A percentile compares a stretch with the other conserved stretches of the same genome.
These are phyloP conservation scores for Chlorella vulgaris DNA, from an alignment of 139 green algal species.

Conservation along the genomic window DNA sequence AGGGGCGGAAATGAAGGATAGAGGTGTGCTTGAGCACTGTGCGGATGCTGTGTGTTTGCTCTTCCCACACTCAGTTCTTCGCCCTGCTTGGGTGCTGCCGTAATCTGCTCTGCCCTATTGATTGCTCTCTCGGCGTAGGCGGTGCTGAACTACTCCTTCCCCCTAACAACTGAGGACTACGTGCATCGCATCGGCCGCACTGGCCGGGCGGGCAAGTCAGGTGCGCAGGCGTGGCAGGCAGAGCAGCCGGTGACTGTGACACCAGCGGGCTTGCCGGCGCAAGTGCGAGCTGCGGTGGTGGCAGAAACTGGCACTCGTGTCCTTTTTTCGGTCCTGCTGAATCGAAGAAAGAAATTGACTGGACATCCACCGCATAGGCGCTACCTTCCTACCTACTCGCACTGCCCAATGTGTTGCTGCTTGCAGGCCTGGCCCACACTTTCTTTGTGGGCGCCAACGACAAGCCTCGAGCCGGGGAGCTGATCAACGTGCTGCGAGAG, in stretches of 20 bases:
- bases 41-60: background rate
- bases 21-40: background rate
- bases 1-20: background rate
- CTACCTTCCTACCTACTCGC: background rate
- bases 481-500: conserved; percentile 96
- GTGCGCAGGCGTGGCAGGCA: conserved; percentile 10
- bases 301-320: no score
- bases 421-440: conserved; percentile 79
- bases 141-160: conserved; percentile 99
- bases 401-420: no score
- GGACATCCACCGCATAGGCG: no score
- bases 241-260: no score
- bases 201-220: conserved; percentile 91
- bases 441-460: conserved; percentile 85
- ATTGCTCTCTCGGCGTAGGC: no score
- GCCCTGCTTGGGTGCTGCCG: no score
- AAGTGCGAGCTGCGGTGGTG: no score
- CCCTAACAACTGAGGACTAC: conserved; percentile 97
- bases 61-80: no score
- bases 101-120: no score
- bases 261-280: no score
- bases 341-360: no score
- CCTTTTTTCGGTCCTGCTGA: no score
- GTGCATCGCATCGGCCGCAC: conserved; percentile 97
- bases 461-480: conserved; percentile 87